Conservation (phyloP, 129 eudicot species). For the Oenanthe sinensis region DNA sequence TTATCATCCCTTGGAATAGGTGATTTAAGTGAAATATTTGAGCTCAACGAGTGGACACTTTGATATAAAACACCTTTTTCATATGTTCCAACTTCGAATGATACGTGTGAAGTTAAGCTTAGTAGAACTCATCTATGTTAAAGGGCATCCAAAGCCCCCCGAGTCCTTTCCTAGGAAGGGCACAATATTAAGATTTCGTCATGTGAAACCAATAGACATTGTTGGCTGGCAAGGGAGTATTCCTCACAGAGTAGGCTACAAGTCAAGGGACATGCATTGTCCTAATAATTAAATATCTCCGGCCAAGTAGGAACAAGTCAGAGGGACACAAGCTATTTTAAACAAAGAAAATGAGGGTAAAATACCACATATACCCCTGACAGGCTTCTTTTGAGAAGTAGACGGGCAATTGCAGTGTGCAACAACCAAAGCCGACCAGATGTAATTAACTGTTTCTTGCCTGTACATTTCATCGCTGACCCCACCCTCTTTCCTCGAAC, state of each 20-base stretch:
- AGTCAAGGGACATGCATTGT: constrained; percentile 4
- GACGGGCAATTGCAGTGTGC: constrained; percentile 18
- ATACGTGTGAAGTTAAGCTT: too few species aligned
- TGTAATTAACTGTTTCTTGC: constrained; percentile 1
- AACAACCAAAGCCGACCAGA: constrained; percentile 15
- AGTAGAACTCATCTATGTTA: too few species aligned
- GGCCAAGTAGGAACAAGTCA: constrained; percentile 11
- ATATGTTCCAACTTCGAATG: too few species aligned
- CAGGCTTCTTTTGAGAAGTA: constrained; percentile 24
- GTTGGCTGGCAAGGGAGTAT: constrained; percentile 6
- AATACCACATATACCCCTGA: constrained; percentile 12
- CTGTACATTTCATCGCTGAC: constrained; percentile 19
- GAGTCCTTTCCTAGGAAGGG: constrained; percentile 2
- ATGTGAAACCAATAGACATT: not conserved
- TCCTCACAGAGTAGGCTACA: not conserved
- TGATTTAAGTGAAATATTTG: too few species aligned
- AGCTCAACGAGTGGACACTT: too few species aligned
- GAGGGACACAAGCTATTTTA: not conserved
- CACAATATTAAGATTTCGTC: not conserved
- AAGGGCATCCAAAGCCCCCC: not conserved
- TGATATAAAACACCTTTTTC: too few species aligned
- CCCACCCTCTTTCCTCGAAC: constrained; percentile 14
- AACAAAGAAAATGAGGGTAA: not conserved
- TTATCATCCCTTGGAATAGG: too few species aligned
- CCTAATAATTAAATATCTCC: not conserved